A percentile compares a stretch with the other conserved stretches of the same genome.
Evolutionary conservation across 2,329 filamentous ascomycete species (phyloP).

Genomic region (Colletotrichum sublineola): DNA sequence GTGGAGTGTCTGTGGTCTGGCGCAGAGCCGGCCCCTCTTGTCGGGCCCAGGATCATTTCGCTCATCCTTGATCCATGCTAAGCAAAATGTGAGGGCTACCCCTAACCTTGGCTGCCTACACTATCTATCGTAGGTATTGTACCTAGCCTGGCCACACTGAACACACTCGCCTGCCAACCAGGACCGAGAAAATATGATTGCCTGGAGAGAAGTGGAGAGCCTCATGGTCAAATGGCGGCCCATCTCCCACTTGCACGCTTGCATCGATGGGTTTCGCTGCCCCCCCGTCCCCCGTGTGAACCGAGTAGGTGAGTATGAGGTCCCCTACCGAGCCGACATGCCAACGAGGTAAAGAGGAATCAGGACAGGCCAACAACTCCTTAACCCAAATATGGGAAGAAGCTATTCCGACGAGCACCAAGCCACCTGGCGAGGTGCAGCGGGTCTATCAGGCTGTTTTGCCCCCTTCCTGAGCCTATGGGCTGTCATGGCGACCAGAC

Average conservation of each 20-base stretch:
- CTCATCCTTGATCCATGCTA: background rate
- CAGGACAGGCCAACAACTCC: slow-evolving; percentile 4
- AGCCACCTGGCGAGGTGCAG: slow-evolving; percentile 32
- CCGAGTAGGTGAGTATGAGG: background rate
- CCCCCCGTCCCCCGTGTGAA: background rate
- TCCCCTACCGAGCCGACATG: slow-evolving; percentile 13
- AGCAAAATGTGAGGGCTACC: background rate
- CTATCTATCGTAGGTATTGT: background rate
- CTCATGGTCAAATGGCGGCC: background rate
- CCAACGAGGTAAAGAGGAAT: slow-evolving; percentile 31
- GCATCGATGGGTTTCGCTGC: background rate
- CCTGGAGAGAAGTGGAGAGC: slow-evolving; percentile 24
- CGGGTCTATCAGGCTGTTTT: slow-evolving; percentile 8
- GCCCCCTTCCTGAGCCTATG: background rate
- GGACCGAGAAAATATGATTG: slow-evolving; percentile 29
- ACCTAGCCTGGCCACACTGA: slow-evolving; percentile 1
- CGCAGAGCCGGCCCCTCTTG: background rate
- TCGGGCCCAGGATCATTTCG: background rate
- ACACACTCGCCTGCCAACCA: slow-evolving; percentile 18
- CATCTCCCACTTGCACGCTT: background rate
- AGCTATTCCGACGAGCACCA: slow-evolving; percentile 22
- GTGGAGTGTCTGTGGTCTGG: slow-evolving; percentile 2
- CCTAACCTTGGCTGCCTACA: background rate
- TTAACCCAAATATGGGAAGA: slow-evolving; percentile 16
- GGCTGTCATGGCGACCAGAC: background rate